Evolutionary conservation across 129 eudicot genomes (phyloP), one percentile per base, ranked within the genome.

Genomic region (Tagetes erecta): DNA sequence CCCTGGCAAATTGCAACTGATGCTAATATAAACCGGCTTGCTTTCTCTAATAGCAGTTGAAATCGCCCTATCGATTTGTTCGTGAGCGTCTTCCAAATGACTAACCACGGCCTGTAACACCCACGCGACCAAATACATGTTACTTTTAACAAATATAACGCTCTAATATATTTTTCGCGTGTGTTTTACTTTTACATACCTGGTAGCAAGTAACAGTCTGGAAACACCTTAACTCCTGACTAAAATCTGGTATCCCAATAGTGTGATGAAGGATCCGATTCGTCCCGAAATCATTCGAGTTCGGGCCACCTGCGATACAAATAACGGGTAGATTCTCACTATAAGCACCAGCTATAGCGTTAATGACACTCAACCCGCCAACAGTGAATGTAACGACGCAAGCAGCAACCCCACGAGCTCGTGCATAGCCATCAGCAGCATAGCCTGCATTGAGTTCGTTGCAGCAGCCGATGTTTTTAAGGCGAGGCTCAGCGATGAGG

Each of bases 361-460:
- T 87, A 9, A 87, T 27, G 33, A 87, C 85, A 30, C 93, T 87
- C 67, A 87, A 62, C 35, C 93, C 93, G 5, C 93, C 92, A 20
- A 87, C 92, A 5, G 92, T 87, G 52, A 87, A 87, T 2, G 92
- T 87, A n/a, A 87, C 92, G 2, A 73, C 93, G 10, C 93, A 87
- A 3, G 87, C 87, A 3, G 87, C 93, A 6, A 82, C 93, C 3
- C 93, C 89, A 0, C 89, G 89, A 2, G 76, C 14, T 51, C 93
- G 31, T 0, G 93, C 93, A 37, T 87, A 87, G 0, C 93, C 93
- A 42, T 87, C 93, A 12, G 93, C 93, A 3, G 92, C 92, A 62
- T 87, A 84, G 3, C 92, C 92, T 0, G 92, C 92, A 6, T 87
- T 87, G 41, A 87, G 87, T 80, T 87, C 92, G 5, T 87, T 87